Percentiles rank a stretch among this genome's conserved stretches.
These are phyloP conservation scores for Crithidia mellificae DNA, from an alignment of 208 protist genomes.

Conservation along the genomic window DNA sequence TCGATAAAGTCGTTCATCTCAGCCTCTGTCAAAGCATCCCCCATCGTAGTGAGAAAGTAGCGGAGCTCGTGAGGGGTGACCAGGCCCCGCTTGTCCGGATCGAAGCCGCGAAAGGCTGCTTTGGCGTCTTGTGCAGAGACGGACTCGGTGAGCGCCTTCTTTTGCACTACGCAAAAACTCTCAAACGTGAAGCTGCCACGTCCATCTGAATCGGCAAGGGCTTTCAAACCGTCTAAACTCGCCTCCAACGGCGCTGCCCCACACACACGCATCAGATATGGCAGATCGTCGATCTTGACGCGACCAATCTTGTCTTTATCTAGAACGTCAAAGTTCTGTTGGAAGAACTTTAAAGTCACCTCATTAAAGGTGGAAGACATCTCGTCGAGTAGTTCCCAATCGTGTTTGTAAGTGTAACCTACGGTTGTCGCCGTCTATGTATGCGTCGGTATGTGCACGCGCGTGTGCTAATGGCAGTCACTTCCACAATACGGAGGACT, in stretches of 20 bases:
- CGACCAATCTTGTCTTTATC: constrained; percentile 83
- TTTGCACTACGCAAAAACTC: constrained; percentile 73
- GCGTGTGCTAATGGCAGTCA: too few species aligned
- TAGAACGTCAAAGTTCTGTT: constrained; percentile 70
- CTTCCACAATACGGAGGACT: too few species aligned
- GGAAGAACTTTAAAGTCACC: constrained; percentile 53
- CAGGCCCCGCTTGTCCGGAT: constrained; percentile 91
- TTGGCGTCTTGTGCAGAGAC: constrained; percentile 72
- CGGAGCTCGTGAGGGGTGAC: constrained; percentile 93
- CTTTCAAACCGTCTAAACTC: constrained; percentile 52
- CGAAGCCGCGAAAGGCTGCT: constrained; percentile 94
- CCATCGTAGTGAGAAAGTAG: constrained; percentile 93
- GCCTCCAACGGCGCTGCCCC: constrained; percentile 72
- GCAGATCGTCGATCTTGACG: constrained; percentile 52
- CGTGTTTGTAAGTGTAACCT: too few species aligned
- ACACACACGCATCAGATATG: constrained; percentile 70
- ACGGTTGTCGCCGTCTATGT: too few species aligned
- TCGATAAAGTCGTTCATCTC: constrained; percentile 92
- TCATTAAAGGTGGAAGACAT: constrained; percentile 51
- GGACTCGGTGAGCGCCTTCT: constrained; percentile 58
- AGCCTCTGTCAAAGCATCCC: constrained; percentile 89
- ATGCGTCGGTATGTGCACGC: too few species aligned
- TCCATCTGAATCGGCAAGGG: constrained; percentile 60
- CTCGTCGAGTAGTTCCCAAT: too few species aligned
- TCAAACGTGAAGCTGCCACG: constrained; percentile 78